These are phyloP conservation scores for Komagataella mondaviorum DNA, from an alignment of 805 yeast species.

Conservation along the genomic window DNA sequence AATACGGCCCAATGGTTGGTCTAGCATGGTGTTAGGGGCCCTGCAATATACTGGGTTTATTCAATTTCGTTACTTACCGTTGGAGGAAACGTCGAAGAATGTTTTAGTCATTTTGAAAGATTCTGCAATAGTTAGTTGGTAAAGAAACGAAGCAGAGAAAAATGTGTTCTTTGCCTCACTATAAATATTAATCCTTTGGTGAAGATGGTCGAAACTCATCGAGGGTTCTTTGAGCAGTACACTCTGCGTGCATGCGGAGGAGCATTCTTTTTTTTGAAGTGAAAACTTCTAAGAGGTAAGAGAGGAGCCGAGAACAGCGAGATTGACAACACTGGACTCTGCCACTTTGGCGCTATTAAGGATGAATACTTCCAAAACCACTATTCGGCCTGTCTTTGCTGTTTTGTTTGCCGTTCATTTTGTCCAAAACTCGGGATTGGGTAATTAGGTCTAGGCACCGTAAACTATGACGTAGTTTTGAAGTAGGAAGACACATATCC, in stretches of 20 bases:
- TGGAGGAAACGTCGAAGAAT: constrained; percentile 27
- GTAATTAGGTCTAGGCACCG: neutral
- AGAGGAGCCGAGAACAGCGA: too few relatives aligned
- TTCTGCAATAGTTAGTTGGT: neutral
- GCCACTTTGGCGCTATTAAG: too few relatives aligned
- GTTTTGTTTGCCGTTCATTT: too few relatives aligned
- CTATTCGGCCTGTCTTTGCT: too few relatives aligned
- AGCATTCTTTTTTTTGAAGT: neutral
- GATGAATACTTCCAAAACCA: too few relatives aligned
- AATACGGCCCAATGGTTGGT: constrained; percentile 36
- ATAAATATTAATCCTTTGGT: neutral
- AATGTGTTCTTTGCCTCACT: constrained; percentile 7
- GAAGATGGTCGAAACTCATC: neutral
- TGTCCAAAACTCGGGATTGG: too few relatives aligned
- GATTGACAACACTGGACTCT: too few relatives aligned
- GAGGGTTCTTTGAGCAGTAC: neutral
- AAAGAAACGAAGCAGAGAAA: constrained; percentile 6
- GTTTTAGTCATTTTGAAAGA: constrained; percentile 19
- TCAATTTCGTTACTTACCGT: constrained; percentile 12
- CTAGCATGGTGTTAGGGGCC: constrained; percentile 16
- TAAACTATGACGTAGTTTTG: neutral
- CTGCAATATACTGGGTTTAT: constrained; percentile 16
- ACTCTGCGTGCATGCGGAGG: neutral
- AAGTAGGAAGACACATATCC: neutral
- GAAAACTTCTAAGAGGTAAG: too few relatives aligned